phyloP scores from a whole-genome alignment of 257 asterid species.

The Salvia splendens region DNA sequence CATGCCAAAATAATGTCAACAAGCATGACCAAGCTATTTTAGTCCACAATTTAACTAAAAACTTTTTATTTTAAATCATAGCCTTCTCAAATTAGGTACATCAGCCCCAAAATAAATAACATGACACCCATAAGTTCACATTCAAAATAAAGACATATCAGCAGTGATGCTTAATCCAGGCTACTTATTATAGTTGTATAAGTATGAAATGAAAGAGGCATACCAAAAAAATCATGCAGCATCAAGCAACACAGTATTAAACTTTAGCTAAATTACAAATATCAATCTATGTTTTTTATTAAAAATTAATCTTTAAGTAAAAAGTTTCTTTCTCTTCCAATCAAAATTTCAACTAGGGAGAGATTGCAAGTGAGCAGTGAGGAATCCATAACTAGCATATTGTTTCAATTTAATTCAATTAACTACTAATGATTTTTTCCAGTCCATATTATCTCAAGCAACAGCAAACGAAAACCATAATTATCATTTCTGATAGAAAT shows the following conservation, averaged over 20 bases:
- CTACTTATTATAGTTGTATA: background rate
- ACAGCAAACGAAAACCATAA: background rate
- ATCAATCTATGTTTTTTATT: background rate
- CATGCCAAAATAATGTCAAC: conserved; percentile 10
- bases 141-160: background rate
- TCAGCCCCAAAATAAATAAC: background rate
- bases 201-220: background rate
- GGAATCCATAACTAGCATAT: background rate
- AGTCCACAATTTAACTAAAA: background rate
- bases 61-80: background rate
- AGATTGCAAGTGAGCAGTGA: background rate
- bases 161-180: background rate
- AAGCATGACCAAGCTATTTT: background rate
- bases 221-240: background rate
- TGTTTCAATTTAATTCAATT: background rate
- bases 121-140: background rate
- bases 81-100: background rate
- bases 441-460: background rate
- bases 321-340: no score
- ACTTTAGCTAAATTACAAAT: background rate
- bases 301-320: no score
- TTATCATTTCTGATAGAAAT: background rate
- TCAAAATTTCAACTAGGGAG: background rate
- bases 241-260: background rate
- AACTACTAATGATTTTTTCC: no score